Base-by-base conservation (phyloP, 2,329 filamentous ascomycete genomes). In the Colletotrichum magnum region DNA sequence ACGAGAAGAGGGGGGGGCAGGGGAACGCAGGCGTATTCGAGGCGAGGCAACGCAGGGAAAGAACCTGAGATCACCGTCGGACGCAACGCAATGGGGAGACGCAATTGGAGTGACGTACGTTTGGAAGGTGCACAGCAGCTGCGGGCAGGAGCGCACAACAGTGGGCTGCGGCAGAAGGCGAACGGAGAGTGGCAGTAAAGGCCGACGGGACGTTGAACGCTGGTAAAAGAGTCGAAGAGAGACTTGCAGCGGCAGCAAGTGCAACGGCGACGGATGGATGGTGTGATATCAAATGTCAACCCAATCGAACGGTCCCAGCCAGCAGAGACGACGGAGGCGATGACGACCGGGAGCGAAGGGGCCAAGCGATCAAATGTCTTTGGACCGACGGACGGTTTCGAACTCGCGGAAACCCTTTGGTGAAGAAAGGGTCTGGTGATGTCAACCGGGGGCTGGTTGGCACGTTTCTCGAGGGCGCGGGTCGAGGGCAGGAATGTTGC, bases 371-470 rank as follows among this genome's bases (percentile, higher is more conserved):
- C 36, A 45, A 45, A 48, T 52, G 66, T 53, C 56, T 69, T 61
- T 69, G 50, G 50, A 36, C 18, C 32, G n/a, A 15, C 36, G 47
- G 57, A 39, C 21, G 51, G 43, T 67, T 28, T 60, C 56, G 41
- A 56, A 56, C 13, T 47, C 36, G 9, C 32, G 7, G 7, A 39
- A 68, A 50, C 36, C 39, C 39, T 53, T 53, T 47, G 45, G 45
- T 47, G 21, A 26, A 54, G 60, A 18, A 60, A 60, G 48, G 66
- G 60, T 54, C 54, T 68, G 48, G 61, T 66, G 54, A 65, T 69
- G 54, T 69, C 61, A 69, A 65, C 61, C 61, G 13, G 45, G 18
- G 43, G 41, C 56, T 61, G 67, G 63, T 69, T 60, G 62, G 63
- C 57, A 61, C 24, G 57, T 57, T 39, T 56, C 39, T 56, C 47